Conservation (phyloP, 129 eudicot genomes). For the Mikania micrantha region DNA sequence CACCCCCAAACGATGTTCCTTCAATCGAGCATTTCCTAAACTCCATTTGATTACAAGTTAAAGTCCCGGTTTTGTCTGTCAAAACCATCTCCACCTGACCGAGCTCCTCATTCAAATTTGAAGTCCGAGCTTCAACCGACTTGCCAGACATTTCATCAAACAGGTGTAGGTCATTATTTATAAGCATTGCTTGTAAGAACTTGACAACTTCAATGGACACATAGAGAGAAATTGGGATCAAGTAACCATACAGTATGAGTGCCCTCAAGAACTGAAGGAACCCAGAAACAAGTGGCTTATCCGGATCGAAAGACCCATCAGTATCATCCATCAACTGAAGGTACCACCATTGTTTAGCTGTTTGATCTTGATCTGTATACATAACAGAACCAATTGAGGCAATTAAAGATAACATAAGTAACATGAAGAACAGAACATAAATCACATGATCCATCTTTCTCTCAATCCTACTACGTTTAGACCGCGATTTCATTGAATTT, state of each 20-base stretch:
- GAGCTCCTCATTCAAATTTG: conserved; percentile 53
- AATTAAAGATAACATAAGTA: conserved; percentile 39
- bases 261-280: conserved; percentile 49
- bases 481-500: conserved; percentile 46
- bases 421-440: conserved; percentile 38
- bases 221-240: conserved; percentile 52
- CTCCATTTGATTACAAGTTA: conserved; percentile 58
- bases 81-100: conserved; percentile 54
- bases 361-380: conserved; percentile 25
- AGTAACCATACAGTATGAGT: conserved; percentile 46
- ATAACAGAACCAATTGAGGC: conserved; percentile 37
- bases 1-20: conserved; percentile 50
- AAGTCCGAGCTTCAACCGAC: conserved; percentile 43
- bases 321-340: conserved; percentile 20
- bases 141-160: conserved; percentile 40
- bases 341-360: conserved; percentile 41
- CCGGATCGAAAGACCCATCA: conserved; percentile 38
- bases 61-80: conserved; percentile 51
- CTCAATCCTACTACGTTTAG: conserved; percentile 45
- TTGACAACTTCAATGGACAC: conserved; percentile 53
- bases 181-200: conserved; percentile 52
- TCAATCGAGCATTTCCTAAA: conserved; percentile 55
- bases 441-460: conserved; percentile 48
- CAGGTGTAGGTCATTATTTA: conserved; percentile 39
- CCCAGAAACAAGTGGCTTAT: conserved; percentile 26